A percentile compares a stretch with the other conserved stretches of the same genome.
Conservation (phyloP, 1,139 yeast species). For the Yamadazyma epiphylla region DNA sequence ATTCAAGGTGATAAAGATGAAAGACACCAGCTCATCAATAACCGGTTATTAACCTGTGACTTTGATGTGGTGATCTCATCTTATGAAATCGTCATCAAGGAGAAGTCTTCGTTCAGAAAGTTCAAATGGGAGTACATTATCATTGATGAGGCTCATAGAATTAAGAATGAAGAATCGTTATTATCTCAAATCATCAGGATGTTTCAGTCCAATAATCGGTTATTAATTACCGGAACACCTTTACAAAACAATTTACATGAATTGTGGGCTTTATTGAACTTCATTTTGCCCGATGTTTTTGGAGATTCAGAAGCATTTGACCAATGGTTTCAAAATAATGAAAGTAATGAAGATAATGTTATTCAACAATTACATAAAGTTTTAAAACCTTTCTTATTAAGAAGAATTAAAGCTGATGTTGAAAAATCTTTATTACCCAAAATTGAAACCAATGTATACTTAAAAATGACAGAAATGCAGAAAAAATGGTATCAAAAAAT, state of each 20-base stretch:
- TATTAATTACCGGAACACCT: slow-evolving; percentile 79
- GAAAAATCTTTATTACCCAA: slow-evolving; percentile 75
- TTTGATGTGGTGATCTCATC: slow-evolving; percentile 74
- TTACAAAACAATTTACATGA: slow-evolving; percentile 76
- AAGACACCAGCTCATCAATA: slow-evolving; percentile 50
- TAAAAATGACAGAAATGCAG: slow-evolving; percentile 77
- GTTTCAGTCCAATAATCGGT: slow-evolving; percentile 66
- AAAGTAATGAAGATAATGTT: slow-evolving; percentile 40
- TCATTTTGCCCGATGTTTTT: slow-evolving; percentile 72
- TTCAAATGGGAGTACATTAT: slow-evolving; percentile 72
- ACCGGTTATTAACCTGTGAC: slow-evolving; percentile 52
- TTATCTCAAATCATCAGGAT: slow-evolving; percentile 71
- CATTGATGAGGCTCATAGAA: slow-evolving; percentile 80
- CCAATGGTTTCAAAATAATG: slow-evolving; percentile 55
- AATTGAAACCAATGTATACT: slow-evolving; percentile 66
- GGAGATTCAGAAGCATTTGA: slow-evolving; percentile 73
- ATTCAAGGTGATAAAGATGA: slow-evolving; percentile 72
- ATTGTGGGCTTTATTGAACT: slow-evolving; percentile 75
- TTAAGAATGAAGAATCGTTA: slow-evolving; percentile 72
- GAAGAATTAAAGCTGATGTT: slow-evolving; percentile 77
- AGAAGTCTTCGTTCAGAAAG: slow-evolving; percentile 59
- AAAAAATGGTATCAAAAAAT: slow-evolving; percentile 71
- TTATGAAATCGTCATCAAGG: slow-evolving; percentile 74
- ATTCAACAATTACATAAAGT: slow-evolving; percentile 89
- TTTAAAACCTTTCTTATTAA: slow-evolving; percentile 66